phyloP scores from a whole-genome alignment of 1,284 basidiomycete species.

The Leccinum brunneo-olivaceum region DNA sequence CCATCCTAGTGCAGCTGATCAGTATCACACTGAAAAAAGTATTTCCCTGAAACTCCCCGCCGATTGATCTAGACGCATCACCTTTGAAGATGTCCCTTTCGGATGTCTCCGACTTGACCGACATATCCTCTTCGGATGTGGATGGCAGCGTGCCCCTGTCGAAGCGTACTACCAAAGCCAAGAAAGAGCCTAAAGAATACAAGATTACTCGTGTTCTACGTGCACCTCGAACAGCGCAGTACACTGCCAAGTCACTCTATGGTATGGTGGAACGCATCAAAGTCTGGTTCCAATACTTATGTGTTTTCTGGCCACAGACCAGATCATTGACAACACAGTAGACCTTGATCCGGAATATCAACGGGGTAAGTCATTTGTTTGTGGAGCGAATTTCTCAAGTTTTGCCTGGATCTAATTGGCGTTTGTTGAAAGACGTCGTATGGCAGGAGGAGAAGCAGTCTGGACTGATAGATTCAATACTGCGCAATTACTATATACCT shows the following conservation, averaged over 20 bases:
- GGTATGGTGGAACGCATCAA: constrained; percentile 27
- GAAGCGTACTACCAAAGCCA: constrained; percentile 16
- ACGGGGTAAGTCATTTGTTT: constrained; percentile 32
- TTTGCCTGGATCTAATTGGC: constrained; percentile 4
- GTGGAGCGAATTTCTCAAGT: background rate
- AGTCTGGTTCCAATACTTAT: background rate
- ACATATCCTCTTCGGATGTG: constrained; percentile 32
- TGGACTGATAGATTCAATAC: constrained; percentile 48
- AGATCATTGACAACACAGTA: constrained; percentile 40
- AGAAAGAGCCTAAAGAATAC: constrained; percentile 29
- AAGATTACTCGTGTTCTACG: constrained; percentile 32
- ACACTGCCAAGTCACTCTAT: constrained; percentile 40
- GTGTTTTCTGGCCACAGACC: constrained; percentile 30
- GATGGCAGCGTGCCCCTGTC: constrained; percentile 31
- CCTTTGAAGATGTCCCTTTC: constrained; percentile 29
- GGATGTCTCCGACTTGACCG: constrained; percentile 39
- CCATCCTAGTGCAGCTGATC: background rate
- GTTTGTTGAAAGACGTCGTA: constrained; percentile 37
- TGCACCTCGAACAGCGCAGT: constrained; percentile 39
- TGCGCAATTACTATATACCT: constrained; percentile 51
- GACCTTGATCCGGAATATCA: constrained; percentile 50
- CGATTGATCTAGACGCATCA: constrained; percentile 1
- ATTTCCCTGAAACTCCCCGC: background rate
- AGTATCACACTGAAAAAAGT: too few species aligned
- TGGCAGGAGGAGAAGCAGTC: constrained; percentile 41